phyloP scores from a whole-genome alignment of 2,329 filamentous ascomycete species.

The Neopestalotiopsis sp. region DNA sequence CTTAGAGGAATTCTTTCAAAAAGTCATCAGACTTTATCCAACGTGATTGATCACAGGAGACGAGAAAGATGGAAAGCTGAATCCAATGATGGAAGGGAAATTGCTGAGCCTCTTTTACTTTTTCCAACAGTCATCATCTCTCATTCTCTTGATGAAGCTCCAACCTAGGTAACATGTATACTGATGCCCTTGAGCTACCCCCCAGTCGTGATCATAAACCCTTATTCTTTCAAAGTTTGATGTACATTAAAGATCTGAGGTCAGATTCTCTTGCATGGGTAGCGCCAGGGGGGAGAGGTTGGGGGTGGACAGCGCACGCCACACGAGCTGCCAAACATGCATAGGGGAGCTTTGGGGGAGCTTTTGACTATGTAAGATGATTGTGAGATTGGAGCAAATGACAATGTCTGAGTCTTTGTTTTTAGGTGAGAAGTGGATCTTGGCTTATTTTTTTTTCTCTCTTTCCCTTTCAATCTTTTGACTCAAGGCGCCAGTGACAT shows the following conservation, averaged over 20 bases:
- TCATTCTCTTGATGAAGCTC: neutral
- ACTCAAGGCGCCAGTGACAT: too few relatives aligned
- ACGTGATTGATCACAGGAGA: too few relatives aligned
- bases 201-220: too few relatives aligned
- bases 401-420: neutral
- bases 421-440: neutral
- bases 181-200: neutral
- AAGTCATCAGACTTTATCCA: neutral
- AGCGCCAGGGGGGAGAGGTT: neutral
- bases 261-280: conserved; percentile 2
- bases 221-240: neutral
- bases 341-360: neutral
- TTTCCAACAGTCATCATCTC: neutral
- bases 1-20: neutral
- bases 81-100: neutral
- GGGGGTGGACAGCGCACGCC: neutral
- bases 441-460: too few relatives aligned
- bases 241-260: neutral
- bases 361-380: neutral
- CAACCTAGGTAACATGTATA: neutral
- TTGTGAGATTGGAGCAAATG: neutral
- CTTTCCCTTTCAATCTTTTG: too few relatives aligned
- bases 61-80: neutral
- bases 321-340: neutral
- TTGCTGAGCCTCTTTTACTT: neutral